A percentile compares a stretch with the other conserved stretches of the same genome.
phyloP scores from a whole-genome alignment of 306 rosid species.

The Urtica urens region DNA sequence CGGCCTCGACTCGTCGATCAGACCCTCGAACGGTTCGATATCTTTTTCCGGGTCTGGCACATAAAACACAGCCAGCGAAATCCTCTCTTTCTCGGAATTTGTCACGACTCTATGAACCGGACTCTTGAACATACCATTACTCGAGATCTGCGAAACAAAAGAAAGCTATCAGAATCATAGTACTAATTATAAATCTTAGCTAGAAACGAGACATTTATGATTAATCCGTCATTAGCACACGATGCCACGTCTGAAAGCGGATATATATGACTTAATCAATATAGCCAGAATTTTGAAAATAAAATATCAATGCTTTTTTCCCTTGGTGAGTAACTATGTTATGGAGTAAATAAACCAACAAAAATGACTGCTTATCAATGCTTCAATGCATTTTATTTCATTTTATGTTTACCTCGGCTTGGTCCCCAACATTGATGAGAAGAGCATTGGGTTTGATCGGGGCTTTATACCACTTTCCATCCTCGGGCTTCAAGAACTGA shows the following conservation, averaged over 20 bases:
- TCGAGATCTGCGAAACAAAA: constrained; percentile 34
- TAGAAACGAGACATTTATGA: too few species aligned
- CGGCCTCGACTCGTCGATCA: constrained; percentile 28
- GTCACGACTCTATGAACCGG: constrained; percentile 36
- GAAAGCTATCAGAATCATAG: background rate
- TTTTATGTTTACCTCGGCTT: constrained; percentile 38
- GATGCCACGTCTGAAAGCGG: too few species aligned
- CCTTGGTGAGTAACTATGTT: too few species aligned
- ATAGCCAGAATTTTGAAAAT: too few species aligned
- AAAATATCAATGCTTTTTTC: too few species aligned
- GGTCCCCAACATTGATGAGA: constrained; percentile 70
- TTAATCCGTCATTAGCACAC: too few species aligned
- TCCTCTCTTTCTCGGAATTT: constrained; percentile 33
- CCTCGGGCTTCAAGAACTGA: constrained; percentile 62
- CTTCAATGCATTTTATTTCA: too few species aligned
- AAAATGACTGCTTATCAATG: too few species aligned
- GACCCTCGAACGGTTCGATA: constrained; percentile 33
- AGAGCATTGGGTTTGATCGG: constrained; percentile 57
- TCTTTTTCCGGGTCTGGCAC: constrained; percentile 29
- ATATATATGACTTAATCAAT: too few species aligned
- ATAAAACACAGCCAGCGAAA: constrained; percentile 35
- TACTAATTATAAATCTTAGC: too few species aligned
- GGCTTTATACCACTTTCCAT: constrained; percentile 49
- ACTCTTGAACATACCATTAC: constrained; percentile 39
- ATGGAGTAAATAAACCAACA: too few species aligned